Base-by-base conservation (phyloP, 2,329 filamentous ascomycete genomes). In the Pseudopithomyces chartarum region DNA sequence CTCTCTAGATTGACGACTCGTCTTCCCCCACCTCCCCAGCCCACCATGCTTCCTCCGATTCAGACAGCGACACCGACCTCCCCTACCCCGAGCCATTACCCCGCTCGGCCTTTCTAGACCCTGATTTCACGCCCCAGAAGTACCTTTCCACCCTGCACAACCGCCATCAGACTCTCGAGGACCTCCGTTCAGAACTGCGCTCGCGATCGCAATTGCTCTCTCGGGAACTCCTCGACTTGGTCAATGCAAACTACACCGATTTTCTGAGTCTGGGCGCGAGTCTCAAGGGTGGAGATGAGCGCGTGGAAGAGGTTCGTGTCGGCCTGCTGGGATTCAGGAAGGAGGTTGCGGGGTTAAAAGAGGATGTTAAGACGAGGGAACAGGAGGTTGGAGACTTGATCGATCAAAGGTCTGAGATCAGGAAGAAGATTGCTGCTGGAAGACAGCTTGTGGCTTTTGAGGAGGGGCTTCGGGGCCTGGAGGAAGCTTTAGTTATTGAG, bases 81-180 rank as follows among this genome's bases (percentile, higher is more conserved):
- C 95, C 95, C 12, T 98, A 97, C 78, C 95, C 95, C 1, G 84
- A 87, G 38, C 92, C 93, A 3, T 86, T 99, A 15, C 86, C 91
- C 1, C 90, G 95, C 56, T 81, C 84, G 56, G 91, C 95, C 70
- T 99, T 99, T 78, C 85, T 97, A 6, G 79, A 85, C 2, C 83
- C 72, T 0, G 77, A 87, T 63, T 99, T 99, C 76, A 87, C 91
- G 60, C 89, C 96, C 0, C 85, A 90, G 1, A 80, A 81, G 2
- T 99, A 97, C 74, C 88, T 99, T 77, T 92, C 88, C 7, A 89
- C 90, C 1, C 84, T 97, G 1, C 86, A 87, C 19, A 88, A 95
- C 71, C 90, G 95, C 1, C 95, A 99, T 75, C 95, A 99, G 76
- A 97, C 94, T 0, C 90, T 99, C 46, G 93, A 97, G 73, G 95